Conservation (phyloP, 1,284 basidiomycete species). For the Abortiporus biennis region DNA sequence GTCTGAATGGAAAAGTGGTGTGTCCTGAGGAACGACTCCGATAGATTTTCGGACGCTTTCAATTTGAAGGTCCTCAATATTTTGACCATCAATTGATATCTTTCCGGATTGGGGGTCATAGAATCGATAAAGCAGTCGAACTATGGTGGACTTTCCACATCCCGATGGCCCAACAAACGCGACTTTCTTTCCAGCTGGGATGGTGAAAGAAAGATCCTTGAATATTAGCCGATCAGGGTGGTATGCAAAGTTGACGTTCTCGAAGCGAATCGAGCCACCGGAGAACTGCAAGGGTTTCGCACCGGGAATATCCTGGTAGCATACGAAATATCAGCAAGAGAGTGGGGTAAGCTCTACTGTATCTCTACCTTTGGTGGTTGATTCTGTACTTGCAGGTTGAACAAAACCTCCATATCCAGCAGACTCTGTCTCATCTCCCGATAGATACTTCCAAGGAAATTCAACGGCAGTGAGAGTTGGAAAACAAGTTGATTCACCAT, state of each 20-base stretch:
- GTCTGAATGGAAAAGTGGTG: slow-evolving; percentile 93
- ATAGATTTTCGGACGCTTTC: slow-evolving; percentile 71
- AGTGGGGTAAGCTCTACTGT: background rate
- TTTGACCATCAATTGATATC: slow-evolving; percentile 86
- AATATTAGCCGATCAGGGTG: slow-evolving; percentile 91
- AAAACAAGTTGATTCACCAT: slow-evolving; percentile 99
- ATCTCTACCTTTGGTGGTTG: slow-evolving; percentile 57
- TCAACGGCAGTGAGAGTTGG: slow-evolving; percentile 92
- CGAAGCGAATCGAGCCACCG: slow-evolving; percentile 89
- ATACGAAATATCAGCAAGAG: slow-evolving; percentile 2
- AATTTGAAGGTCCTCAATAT: slow-evolving; percentile 72
- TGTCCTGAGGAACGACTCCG: slow-evolving; percentile 97
- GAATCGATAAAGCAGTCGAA: slow-evolving; percentile 92
- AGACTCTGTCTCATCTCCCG: slow-evolving; percentile 93
- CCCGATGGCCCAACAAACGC: slow-evolving; percentile 96
- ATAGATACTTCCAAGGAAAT: slow-evolving; percentile 96
- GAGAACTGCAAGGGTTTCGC: slow-evolving; percentile 67
- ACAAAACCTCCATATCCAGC: slow-evolving; percentile 95
- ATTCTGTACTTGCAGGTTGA: slow-evolving; percentile 86
- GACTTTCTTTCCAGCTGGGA: slow-evolving; percentile 93
- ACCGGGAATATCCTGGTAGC: slow-evolving; percentile 54
- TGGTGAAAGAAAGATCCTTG: slow-evolving; percentile 81
- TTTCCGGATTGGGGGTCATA: slow-evolving; percentile 81
- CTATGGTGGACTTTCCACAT: slow-evolving; percentile 97
- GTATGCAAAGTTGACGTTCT: slow-evolving; percentile 91